These are phyloP conservation scores for Groenewaldozyma salmanticensis DNA, from an alignment of 805 yeast genomes.

Conservation along the genomic window DNA sequence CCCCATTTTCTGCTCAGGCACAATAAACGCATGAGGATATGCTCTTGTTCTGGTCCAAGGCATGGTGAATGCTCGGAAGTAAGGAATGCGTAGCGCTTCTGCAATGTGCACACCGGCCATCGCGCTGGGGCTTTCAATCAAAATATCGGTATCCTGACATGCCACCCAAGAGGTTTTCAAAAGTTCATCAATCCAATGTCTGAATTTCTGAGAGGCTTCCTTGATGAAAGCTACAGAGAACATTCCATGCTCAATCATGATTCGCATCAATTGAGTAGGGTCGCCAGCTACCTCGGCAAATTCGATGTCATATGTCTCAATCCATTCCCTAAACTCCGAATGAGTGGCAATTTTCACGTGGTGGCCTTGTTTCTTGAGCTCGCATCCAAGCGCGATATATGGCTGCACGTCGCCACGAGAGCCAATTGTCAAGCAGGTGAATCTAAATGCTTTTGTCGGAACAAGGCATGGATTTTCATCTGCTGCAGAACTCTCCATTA, in stretches of 20 bases:
- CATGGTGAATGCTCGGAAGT: constrained; percentile 94
- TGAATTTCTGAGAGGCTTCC: constrained; percentile 73
- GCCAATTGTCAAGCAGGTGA: constrained; percentile 79
- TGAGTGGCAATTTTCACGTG: constrained; percentile 79
- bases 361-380: constrained; percentile 73
- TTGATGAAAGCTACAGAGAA: constrained; percentile 72
- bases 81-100: constrained; percentile 81
- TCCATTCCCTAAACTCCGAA: constrained; percentile 69
- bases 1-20: constrained; percentile 86
- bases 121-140: constrained; percentile 93
- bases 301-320: constrained; percentile 51
- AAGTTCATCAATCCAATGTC: constrained; percentile 74
- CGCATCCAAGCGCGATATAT: constrained; percentile 80
- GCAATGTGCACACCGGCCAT: constrained; percentile 95
- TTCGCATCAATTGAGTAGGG: constrained; percentile 82
- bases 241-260: constrained; percentile 87
- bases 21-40: constrained; percentile 93
- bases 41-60: constrained; percentile 97
- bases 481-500: not conserved
- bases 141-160: constrained; percentile 67
- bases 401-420: constrained; percentile 98
- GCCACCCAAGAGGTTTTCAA: constrained; percentile 74
- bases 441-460: constrained; percentile 35
- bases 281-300: constrained; percentile 81
- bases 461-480: not conserved